A percentile compares a stretch with the other conserved stretches of the same genome.
Conservation (phyloP, 192 early-diverging fungal genomes). For the Spizellomyces punctatus region DNA sequence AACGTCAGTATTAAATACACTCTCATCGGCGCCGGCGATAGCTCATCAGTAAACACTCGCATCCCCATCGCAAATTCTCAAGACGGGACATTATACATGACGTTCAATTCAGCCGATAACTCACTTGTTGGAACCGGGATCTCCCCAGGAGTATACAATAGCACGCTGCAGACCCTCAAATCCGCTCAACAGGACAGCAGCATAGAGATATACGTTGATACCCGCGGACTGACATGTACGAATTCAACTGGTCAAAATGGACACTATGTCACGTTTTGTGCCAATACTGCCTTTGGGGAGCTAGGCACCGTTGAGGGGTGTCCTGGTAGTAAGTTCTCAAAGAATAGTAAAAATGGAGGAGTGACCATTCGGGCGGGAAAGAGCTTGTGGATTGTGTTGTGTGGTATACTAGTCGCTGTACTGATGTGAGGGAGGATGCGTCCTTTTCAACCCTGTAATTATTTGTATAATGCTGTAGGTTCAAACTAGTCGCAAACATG, state of each 20-base stretch:
- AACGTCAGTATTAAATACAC: slow-evolving; percentile 15
- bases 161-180: background rate
- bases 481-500: too few species aligned
- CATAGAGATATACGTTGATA: slow-evolving; percentile 25
- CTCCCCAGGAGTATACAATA: slow-evolving; percentile 9
- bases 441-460: too few species aligned
- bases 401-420: too few species aligned
- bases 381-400: background rate
- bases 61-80: slow-evolving; percentile 23
- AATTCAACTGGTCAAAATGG: background rate
- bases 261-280: slow-evolving; percentile 11
- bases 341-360: background rate
- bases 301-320: slow-evolving; percentile 23
- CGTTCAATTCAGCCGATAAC: background rate
- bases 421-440: too few species aligned
- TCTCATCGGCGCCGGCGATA: slow-evolving; percentile 16
- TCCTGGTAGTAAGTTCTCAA: slow-evolving; percentile 13
- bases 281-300: slow-evolving; percentile 28
- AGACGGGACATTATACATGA: slow-evolving; percentile 4
- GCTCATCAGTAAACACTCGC: background rate
- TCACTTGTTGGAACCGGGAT: background rate
- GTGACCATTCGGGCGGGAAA: background rate
- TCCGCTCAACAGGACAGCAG: background rate
- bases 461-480: too few species aligned
- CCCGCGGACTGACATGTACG: slow-evolving; percentile 16